Conservation (phyloP, 2,329 filamentous ascomycete genomes). For the Capronia coronata region DNA sequence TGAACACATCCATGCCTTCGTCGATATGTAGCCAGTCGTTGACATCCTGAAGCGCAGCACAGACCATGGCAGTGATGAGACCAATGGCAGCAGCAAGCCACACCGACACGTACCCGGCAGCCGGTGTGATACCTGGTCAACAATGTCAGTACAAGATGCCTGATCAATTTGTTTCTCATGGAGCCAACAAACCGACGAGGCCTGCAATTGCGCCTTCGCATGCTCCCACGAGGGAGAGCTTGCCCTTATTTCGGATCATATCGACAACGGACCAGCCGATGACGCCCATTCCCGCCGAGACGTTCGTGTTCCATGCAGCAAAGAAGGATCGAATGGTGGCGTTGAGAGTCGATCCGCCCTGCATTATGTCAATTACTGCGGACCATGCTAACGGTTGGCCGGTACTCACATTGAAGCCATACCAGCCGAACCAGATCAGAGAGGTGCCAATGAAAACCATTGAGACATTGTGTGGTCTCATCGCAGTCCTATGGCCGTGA, state of each 20-base stretch:
- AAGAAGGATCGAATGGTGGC: slow-evolving; percentile 49
- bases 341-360: slow-evolving; percentile 50
- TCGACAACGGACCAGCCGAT: slow-evolving; percentile 51
- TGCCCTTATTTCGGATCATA: slow-evolving; percentile 46
- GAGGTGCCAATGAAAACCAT: slow-evolving; percentile 63
- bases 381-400: background rate
- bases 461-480: slow-evolving; percentile 62
- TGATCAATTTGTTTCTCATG: background rate
- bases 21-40: slow-evolving; percentile 51
- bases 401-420: slow-evolving; percentile 46
- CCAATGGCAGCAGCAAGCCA: slow-evolving; percentile 52
- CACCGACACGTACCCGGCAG: slow-evolving; percentile 47
- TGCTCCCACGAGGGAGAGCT: slow-evolving; percentile 51
- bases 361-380: background rate
- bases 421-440: slow-evolving; percentile 47
- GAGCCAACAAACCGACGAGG: slow-evolving; percentile 37
- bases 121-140: slow-evolving; percentile 50
- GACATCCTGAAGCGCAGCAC: slow-evolving; percentile 45
- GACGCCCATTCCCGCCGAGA: slow-evolving; percentile 49
- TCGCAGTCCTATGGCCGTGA: slow-evolving; percentile 47
- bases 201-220: slow-evolving; percentile 55
- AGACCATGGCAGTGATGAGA: slow-evolving; percentile 49
- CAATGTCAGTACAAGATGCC: background rate
- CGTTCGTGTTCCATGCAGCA: slow-evolving; percentile 54
- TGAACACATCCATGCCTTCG: slow-evolving; percentile 55